Base-by-base conservation (phyloP, 352 stramenopile genomes). In the Saprolegnia parasitica region DNA sequence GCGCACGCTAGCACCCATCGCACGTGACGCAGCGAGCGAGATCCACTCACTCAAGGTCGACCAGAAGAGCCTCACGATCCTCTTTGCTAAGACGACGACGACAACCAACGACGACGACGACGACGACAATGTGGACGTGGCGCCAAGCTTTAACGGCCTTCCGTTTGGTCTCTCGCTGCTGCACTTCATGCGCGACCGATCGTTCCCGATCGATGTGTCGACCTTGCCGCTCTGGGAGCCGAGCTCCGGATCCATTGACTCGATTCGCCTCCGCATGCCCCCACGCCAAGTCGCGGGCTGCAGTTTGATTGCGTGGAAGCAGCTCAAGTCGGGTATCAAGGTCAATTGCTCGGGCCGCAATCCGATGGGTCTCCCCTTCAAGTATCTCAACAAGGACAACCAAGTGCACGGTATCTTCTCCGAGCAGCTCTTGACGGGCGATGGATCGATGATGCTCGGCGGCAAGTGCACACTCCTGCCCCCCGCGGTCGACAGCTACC, bases 381-480 rank as follows among this genome's bases (percentile, higher is more conserved):
- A 76, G 6, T 56, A 67, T 23, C 58, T 57, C 15, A 74, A 81
- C 40, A 74, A 73, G 32, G 60, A 73, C 16, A 21, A 60, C 47
- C 56, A 78, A 81, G 66, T 65, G 90, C 15, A 68, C 79, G 20
- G 84, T 80, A 83, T 95, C 20, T 95, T 91, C 57, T 70, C 77
- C 16, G 83, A 91, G 61, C 80, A 81, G 5, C 55, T 93, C 15
- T 90, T 88, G 50, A 91, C 81, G 8, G 86, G 86, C n/a, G 78
- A 89, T 57, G 85, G 91, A 55, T 86, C 81, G 52, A 79, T 71
- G 45, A 90, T 95, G 81, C 86, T 87, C 67, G 90, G 84, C 71
- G 81, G 74, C 56, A 90, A 91, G 61, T 91, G 81, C 60, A 95
- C 86, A 42, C 68, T 95, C 46, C 63, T 95, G 37, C 86, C 86